A percentile compares a stretch with the other conserved stretches of the same genome.
Conservation (phyloP, 139 green algal species). For the Coelastrella sp. region DNA sequence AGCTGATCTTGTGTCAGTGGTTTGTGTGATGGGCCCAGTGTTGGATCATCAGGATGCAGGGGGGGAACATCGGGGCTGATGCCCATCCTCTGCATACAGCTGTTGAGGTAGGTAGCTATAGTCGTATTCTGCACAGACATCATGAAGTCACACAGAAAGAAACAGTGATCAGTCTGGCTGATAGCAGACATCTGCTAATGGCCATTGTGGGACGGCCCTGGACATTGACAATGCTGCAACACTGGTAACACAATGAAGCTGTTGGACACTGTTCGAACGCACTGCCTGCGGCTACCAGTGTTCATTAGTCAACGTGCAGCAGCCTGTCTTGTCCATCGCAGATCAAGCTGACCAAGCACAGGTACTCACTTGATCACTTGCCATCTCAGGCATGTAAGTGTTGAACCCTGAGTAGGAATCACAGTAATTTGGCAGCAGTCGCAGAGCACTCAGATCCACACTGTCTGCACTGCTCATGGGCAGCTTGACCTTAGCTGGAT, state of each 20-base stretch:
- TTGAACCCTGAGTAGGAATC: slow-evolving; percentile 5
- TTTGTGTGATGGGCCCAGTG: background rate
- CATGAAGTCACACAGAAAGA: background rate
- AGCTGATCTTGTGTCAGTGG: background rate
- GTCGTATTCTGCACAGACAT: slow-evolving; percentile 1
- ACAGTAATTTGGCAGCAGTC: background rate
- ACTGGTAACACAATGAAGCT: too few species aligned
- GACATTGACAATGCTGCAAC: too few species aligned
- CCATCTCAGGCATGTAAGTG: background rate
- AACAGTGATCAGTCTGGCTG: background rate
- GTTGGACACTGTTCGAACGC: too few species aligned
- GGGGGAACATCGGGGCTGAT: background rate
- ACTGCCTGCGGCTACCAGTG: too few species aligned
- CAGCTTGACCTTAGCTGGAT: background rate
- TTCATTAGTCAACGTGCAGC: background rate
- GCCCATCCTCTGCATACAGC: slow-evolving; percentile 1
- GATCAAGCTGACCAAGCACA: background rate
- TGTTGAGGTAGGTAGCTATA: background rate
- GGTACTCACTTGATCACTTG: background rate
- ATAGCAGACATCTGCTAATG: background rate
- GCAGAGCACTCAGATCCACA: background rate
- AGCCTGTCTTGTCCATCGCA: background rate
- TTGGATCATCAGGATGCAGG: background rate
- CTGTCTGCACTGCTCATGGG: background rate
- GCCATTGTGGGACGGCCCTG: background rate